A percentile compares a stretch with the other conserved stretches of the same genome.
Conservation (phyloP, 106 monocot species). For the Apostasia ramifera region DNA sequence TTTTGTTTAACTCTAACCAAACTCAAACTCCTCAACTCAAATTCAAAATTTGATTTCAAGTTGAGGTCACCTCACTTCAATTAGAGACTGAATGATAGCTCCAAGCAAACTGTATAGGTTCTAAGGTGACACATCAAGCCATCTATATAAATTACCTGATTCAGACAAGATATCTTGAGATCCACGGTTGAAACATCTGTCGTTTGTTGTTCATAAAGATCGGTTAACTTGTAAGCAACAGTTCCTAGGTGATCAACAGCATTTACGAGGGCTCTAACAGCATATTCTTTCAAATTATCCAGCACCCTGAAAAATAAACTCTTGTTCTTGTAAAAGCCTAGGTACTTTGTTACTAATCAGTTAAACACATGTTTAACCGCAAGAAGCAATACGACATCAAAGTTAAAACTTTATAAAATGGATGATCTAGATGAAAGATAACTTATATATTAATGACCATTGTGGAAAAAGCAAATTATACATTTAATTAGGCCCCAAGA, state of each 20-base stretch:
- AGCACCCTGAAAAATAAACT: conserved; percentile 56
- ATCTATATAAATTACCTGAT: conserved; percentile 58
- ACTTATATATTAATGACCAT: too few species aligned
- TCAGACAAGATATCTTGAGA: conserved; percentile 64
- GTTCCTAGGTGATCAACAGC: conserved; percentile 97
- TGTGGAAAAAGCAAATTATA: too few species aligned
- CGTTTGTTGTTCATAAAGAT: conserved; percentile 82
- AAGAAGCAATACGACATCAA: too few species aligned
- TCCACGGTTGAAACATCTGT: conserved; percentile 62
- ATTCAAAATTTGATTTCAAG: too few species aligned
- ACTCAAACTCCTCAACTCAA: too few species aligned
- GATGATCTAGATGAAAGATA: too few species aligned
- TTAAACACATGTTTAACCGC: too few species aligned
- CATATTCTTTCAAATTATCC: conserved; percentile 91
- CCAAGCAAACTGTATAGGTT: background rate
- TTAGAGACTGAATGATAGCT: too few species aligned
- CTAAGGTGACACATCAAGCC: background rate
- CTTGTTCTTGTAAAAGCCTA: background rate
- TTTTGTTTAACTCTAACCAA: too few species aligned
- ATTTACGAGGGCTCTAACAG: conserved; percentile 91
- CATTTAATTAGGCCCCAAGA: too few species aligned
- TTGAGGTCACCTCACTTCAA: too few species aligned
- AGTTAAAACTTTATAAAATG: too few species aligned
- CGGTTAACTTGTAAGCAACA: conserved; percentile 97
- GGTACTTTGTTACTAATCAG: background rate